phyloP scores from a whole-genome alignment of 2,329 filamentous ascomycete species.

The Neonectria punicea region DNA sequence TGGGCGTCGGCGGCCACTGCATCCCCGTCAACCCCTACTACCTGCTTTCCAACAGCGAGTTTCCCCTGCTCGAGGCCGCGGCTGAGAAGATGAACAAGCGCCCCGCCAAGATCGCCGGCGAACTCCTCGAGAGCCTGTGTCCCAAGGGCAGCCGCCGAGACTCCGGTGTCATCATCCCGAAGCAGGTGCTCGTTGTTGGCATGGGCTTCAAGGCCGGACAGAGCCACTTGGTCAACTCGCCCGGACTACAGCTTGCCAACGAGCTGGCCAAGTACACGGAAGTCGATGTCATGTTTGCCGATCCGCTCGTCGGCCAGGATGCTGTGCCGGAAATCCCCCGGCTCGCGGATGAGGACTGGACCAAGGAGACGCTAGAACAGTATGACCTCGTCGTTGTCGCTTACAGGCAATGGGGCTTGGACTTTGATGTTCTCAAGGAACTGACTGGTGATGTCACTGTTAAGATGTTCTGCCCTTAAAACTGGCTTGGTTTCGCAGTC shows the following conservation, averaged over 20 bases:
- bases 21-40: constrained; percentile 66
- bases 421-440: constrained; percentile 23
- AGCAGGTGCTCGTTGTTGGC: constrained; percentile 31
- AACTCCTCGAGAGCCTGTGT: constrained; percentile 10
- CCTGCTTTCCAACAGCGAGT: constrained; percentile 56
- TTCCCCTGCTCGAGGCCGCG: constrained; percentile 50
- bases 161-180: constrained; percentile 21
- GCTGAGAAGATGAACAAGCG: constrained; percentile 11
- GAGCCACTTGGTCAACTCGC: constrained; percentile 36
- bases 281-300: constrained; percentile 32
- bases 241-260: constrained; percentile 27
- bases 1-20: constrained; percentile 65
- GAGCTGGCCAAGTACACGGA: constrained; percentile 25
- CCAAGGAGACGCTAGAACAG: constrained; percentile 21
- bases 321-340: constrained; percentile 28
- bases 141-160: constrained; percentile 14
- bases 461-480: background rate
- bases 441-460: background rate
- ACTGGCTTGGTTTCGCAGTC: background rate
- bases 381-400: constrained; percentile 36
- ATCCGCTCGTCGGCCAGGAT: constrained; percentile 32
- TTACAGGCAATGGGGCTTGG: constrained; percentile 28
- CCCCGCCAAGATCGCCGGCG: constrained; percentile 18
- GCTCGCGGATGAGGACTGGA: constrained; percentile 31
- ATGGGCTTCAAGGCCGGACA: constrained; percentile 40